These are phyloP conservation scores for Exobasidium cylindrosporum DNA, from an alignment of 1,284 basidiomycete genomes.

Conservation along the genomic window DNA sequence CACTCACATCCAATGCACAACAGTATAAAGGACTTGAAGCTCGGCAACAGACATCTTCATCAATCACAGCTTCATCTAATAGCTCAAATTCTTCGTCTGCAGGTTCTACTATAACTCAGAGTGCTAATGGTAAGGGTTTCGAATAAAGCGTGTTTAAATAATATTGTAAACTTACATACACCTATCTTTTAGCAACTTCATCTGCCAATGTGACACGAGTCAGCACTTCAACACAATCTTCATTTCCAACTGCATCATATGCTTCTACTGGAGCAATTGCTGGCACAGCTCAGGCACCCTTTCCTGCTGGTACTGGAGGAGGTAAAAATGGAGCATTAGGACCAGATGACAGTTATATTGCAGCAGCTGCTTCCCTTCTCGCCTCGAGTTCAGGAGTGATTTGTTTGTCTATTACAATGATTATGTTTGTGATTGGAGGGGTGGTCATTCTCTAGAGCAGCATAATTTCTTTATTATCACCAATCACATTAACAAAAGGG, in stretches of 20 bases:
- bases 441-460: not conserved
- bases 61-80: too few species aligned
- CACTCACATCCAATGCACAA: too few species aligned
- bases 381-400: not conserved
- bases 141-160: not conserved
- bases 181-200: not conserved
- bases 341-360: constrained; percentile 17
- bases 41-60: too few species aligned
- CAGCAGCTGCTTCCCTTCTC: not conserved
- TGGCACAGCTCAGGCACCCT: constrained; percentile 16
- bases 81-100: not conserved
- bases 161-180: not conserved
- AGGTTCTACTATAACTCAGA: not conserved
- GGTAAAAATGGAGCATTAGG: constrained; percentile 2
- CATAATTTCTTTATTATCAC: too few species aligned
- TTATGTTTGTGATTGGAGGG: not conserved
- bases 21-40: too few species aligned
- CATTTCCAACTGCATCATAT: constrained; percentile 1
- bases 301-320: constrained; percentile 2
- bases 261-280: constrained; percentile 6
- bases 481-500: too few species aligned
- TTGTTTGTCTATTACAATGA: not conserved
- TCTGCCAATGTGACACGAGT: not conserved
- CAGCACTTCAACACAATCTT: constrained; percentile 4
- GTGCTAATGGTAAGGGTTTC: not conserved